Evolutionary conservation across 2,329 filamentous ascomycete genomes (phyloP).

Genomic region (Orbilia javanica): DNA sequence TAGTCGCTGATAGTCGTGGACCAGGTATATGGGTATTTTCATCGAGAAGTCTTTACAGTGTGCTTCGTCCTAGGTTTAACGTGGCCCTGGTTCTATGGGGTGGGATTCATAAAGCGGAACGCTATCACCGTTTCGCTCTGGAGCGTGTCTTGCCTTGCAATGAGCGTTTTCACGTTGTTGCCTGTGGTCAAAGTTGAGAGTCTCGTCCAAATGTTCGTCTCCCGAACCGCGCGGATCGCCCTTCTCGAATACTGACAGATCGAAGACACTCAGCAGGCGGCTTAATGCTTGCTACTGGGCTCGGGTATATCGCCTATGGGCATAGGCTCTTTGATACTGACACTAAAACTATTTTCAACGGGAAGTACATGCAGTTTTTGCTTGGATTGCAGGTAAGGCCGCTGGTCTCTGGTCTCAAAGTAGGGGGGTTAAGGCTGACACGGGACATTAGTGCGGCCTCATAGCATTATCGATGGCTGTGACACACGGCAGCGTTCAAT

Average conservation of each 20-base stretch:
- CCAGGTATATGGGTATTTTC: conserved; percentile 77
- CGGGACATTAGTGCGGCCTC: conserved; percentile 30
- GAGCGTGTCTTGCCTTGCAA: conserved; percentile 80
- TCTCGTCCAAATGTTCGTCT: conserved; percentile 77
- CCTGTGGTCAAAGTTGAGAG: conserved; percentile 88
- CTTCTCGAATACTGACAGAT: conserved; percentile 73
- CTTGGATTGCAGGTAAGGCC: conserved; percentile 67
- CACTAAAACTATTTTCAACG: conserved; percentile 20
- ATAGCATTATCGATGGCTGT: conserved; percentile 79
- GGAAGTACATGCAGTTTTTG: conserved; percentile 66
- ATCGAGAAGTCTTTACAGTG: conserved; percentile 85
- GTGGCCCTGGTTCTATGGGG: conserved; percentile 83
- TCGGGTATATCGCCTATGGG: conserved; percentile 27
- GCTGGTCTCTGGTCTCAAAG: not conserved
- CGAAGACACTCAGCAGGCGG: conserved; percentile 64
- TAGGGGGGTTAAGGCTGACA: not conserved
- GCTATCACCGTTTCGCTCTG: conserved; percentile 76
- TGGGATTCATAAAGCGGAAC: conserved; percentile 78
- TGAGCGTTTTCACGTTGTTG: conserved; percentile 92
- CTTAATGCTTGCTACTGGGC: not conserved
- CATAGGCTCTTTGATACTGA: conserved; percentile 20
- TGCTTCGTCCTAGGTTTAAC: conserved; percentile 81
- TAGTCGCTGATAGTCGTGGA: conserved; percentile 19
- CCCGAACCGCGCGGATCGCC: conserved; percentile 63
- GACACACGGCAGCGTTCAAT: conserved; percentile 85